Base-by-base conservation (phyloP, 139 green algal genomes). In the Auxenochlorella pyrenoidosa region DNA sequence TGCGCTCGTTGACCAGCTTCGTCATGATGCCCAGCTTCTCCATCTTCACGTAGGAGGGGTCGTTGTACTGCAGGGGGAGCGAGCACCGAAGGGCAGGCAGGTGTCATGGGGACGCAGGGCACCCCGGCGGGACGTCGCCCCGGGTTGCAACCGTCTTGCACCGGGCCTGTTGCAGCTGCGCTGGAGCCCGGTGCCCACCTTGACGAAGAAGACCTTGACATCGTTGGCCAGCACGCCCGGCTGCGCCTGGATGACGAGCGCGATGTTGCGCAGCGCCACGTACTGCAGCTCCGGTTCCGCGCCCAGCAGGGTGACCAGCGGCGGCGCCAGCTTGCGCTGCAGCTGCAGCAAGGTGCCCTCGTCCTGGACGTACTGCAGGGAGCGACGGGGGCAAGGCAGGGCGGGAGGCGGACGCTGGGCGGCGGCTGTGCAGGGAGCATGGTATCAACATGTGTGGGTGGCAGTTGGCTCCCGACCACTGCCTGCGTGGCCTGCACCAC, bases 11-110 rank as follows among this genome's bases (percentile, higher is more conserved):
- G 18, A 95, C 97, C 73, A 99, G 94, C 80, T 93, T 94, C 88
- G 98, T 97, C 97, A 99, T 98, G 90, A 99, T 97, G 88, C 99
- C 98, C 84, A 99, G 95, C 94, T 99, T 99, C 93, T 99, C 97
- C 91, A 98, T 95, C 92, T 99, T 99, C 54, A 99, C 96, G 82
- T 99, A 99, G 83, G 97, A 94, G 40, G 98, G 98, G 93, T 99
- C 98, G 88, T 99, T 99, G 94, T 99, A 99, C 92, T 99, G 95
- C 98, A 99, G 93, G 99, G 99, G 89, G 99, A 28, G 12, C 54
- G 18, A 54, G 99, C 10, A 99, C 97, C 94, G 30, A 76, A n/a
- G 43, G 76, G 51, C 26, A 34, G 51, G 51, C 3, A 32, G 36
- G 36, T 3, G n/a, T 32, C 36, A 22, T 32, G n/a, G n/a, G n/a